Conservation (phyloP, 345 rosid species). For the Erysimum cheiranthoides region DNA sequence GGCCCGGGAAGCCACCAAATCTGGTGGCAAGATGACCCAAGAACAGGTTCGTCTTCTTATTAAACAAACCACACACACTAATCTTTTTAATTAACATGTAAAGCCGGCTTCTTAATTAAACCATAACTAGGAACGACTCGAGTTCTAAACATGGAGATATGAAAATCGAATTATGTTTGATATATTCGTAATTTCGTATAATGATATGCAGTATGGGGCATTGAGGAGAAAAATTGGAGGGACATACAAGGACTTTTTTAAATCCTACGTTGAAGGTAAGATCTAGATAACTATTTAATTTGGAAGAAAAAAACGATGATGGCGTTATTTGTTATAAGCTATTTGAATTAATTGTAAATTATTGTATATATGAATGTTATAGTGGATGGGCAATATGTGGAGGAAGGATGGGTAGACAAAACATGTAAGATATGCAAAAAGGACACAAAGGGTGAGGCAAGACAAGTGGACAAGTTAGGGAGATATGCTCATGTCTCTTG, state of each 20-base stretch:
- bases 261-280: slow-evolving; percentile 86
- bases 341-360: neutral
- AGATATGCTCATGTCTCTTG: slow-evolving; percentile 80
- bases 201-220: slow-evolving; percentile 78
- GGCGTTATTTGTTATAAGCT: neutral
- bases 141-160: slow-evolving; percentile 7
- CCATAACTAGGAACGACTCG: neutral
- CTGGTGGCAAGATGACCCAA: slow-evolving; percentile 71
- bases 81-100: neutral
- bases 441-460: slow-evolving; percentile 74
- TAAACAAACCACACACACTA: neutral
- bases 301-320: neutral
- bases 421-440: slow-evolving; percentile 91
- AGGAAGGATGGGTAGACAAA: slow-evolving; percentile 91
- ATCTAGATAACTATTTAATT: neutral
- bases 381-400: slow-evolving; percentile 80
- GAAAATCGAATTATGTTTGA: neutral
- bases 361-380: neutral
- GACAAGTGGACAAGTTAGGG: slow-evolving; percentile 82
- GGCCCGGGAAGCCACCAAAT: slow-evolving; percentile 71
- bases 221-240: slow-evolving; percentile 94
- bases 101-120: slow-evolving; percentile 1
- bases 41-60: slow-evolving; percentile 60
- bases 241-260: slow-evolving; percentile 91
- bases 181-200: too few relatives aligned